Evolutionary conservation across 345 rosid species (phyloP), one percentile per base, ranked within the genome.

Genomic region (Acer yangbiense): DNA sequence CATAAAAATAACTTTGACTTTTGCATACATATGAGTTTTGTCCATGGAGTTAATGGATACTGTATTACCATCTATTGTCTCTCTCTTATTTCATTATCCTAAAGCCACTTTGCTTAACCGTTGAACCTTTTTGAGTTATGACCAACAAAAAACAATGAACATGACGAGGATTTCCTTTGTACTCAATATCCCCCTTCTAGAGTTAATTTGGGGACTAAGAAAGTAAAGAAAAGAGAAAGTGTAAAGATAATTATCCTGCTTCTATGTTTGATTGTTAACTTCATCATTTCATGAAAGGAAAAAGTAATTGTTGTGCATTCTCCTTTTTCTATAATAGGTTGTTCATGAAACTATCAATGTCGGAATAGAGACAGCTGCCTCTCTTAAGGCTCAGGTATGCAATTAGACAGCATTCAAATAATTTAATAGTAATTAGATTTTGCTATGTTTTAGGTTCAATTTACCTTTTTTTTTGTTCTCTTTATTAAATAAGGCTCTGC

Each of bases 361-460:
- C 44, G 98, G 98, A 77, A 93, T 97, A 74, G 95, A 95, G 74
- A 93, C 98, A 65, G 90, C 98, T 55, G 91, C 92, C 69, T 90
- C 95, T 73, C 97, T 95, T 64, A 93, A 91, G 87, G 92, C 98
- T 76, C 98, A 95, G 97, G 98, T 92, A 79, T 57, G 82, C 79
- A 52, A 63, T 70, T 74, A 74, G 16, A 29, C 69, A 76, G 69
- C 69, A 77, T 77, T 57, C 17, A 0, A 21, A 18, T 46, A 7
- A 75, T 46, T 67, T 71, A 73, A 46, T 9, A 29, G 50, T 32
- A 6, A 64, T 39, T 52, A 27, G 50, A 68, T 11, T 65, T 78
- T 62, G 54, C 25, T 20, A 48, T 6, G 18, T 18, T 60, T 69
- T 8, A 4, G 62, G 20, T 76, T 54, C 57, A 25, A 44, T 67